Evolutionary conservation across 805 yeast species (phyloP).

Genomic region (Wickerhamomyces ciferrii): DNA sequence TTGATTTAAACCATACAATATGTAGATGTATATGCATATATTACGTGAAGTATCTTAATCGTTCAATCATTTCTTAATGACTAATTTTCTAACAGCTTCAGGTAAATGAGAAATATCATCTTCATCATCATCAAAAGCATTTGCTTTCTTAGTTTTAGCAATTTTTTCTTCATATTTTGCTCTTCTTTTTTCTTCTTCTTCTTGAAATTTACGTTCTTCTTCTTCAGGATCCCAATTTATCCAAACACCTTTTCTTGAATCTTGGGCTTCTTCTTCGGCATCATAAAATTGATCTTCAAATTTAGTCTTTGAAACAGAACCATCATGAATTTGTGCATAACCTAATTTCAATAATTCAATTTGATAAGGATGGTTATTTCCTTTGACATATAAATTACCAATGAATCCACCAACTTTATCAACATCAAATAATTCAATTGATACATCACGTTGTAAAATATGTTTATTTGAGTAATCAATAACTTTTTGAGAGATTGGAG

Average conservation of each 20-base stretch:
- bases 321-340: conserved; percentile 56
- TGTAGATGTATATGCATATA: too few relatives aligned
- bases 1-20: too few relatives aligned
- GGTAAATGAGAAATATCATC: conserved; percentile 21
- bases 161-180: conserved; percentile 18
- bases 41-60: too few relatives aligned
- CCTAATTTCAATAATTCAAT: conserved; percentile 56
- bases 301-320: conserved; percentile 55
- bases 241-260: conserved; percentile 63
- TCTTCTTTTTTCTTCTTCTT: conserved; percentile 19
- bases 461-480: conserved; percentile 46
- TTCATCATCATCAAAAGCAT: conserved; percentile 19
- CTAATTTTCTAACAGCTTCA: conserved; percentile 21
- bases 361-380: conserved; percentile 52
- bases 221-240: conserved; percentile 42
- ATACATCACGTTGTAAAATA: conserved; percentile 68
- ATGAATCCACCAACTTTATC: conserved; percentile 81
- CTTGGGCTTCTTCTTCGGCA: conserved; percentile 61
- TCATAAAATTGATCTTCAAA: conserved; percentile 46
- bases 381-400: conserved; percentile 57
- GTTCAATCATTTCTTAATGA: conserved; percentile 10
- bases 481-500: conserved; percentile 41
- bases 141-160: conserved; percentile 16
- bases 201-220: conserved; percentile 25
- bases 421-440: conserved; percentile 58